Conservation (phyloP, 2,329 filamentous ascomycete genomes). For the Daldinia sp. region DNA sequence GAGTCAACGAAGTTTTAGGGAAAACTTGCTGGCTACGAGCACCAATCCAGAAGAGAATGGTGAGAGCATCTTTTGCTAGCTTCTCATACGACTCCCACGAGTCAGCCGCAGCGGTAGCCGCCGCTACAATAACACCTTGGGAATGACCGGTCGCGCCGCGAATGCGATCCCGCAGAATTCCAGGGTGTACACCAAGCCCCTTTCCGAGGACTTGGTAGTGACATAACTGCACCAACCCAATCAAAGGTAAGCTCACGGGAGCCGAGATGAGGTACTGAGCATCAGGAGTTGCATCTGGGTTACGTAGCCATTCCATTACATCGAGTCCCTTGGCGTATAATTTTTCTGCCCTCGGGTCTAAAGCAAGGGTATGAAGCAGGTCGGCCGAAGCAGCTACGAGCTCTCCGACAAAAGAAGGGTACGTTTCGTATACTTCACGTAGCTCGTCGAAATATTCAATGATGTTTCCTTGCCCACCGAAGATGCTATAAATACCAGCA, state of each 20-base stretch:
- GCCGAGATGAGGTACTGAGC: constrained; percentile 94
- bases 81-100: constrained; percentile 94
- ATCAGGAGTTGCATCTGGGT: constrained; percentile 90
- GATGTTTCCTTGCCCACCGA: constrained; percentile 98
- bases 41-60: constrained; percentile 98
- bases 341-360: constrained; percentile 89
- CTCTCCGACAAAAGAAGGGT: constrained; percentile 89
- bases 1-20: constrained; percentile 92
- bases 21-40: constrained; percentile 97
- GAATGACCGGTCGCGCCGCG: constrained; percentile 95
- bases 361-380: constrained; percentile 85
- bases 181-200: constrained; percentile 88
- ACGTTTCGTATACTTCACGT: constrained; percentile 89
- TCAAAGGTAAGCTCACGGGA: constrained; percentile 94
- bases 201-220: constrained; percentile 97
- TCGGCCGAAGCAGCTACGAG: constrained; percentile 85
- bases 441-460: constrained; percentile 99
- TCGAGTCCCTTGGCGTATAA: constrained; percentile 97
- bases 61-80: constrained; percentile 82
- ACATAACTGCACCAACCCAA: constrained; percentile 93
- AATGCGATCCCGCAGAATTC: constrained; percentile 85
- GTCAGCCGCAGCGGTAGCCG: constrained; percentile 88
- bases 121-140: constrained; percentile 93
- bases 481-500: constrained; percentile 91
- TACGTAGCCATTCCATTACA: constrained; percentile 91